phyloP scores from a whole-genome alignment of 116 monocot species.

The Zostera marina region DNA sequence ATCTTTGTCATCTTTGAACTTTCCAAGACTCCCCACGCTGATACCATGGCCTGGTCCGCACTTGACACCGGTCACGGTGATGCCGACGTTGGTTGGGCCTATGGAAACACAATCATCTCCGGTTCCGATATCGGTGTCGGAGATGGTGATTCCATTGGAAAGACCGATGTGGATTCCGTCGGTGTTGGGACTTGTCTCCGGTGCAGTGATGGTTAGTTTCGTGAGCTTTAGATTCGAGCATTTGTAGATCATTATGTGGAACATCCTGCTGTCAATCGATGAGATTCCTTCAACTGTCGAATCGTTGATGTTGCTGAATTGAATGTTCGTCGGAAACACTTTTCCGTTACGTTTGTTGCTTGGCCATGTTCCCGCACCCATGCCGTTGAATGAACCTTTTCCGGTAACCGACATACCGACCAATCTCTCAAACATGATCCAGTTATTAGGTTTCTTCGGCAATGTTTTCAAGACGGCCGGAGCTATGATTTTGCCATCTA shows the following conservation, averaged over 20 bases:
- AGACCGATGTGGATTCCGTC: slow-evolving; percentile 20
- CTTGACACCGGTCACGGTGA: slow-evolving; percentile 7
- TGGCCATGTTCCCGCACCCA: too few relatives aligned
- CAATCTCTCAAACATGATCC: too few relatives aligned
- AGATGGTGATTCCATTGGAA: slow-evolving; percentile 14
- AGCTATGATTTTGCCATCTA: slow-evolving; percentile 16
- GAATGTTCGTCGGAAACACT: too few relatives aligned
- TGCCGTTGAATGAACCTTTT: too few relatives aligned
- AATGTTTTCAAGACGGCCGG: slow-evolving; percentile 1
- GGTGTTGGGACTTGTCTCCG: slow-evolving; percentile 15
- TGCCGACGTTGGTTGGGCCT: slow-evolving; percentile 17
- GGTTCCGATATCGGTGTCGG: slow-evolving; percentile 16
- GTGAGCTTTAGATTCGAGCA: not conserved
- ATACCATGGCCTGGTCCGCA: slow-evolving; percentile 47
- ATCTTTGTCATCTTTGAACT: too few relatives aligned
- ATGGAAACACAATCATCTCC: slow-evolving; percentile 46
- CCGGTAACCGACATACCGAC: too few relatives aligned
- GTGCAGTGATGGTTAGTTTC: slow-evolving; percentile 8
- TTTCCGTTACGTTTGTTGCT: too few relatives aligned
- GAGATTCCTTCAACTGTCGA: slow-evolving; percentile 8
- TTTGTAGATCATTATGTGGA: slow-evolving; percentile 20
- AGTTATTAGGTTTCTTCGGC: too few relatives aligned
- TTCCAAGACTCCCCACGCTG: too few relatives aligned
- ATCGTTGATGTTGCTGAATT: slow-evolving; percentile 15
- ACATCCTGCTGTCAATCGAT: slow-evolving; percentile 29